A percentile compares a stretch with the other conserved stretches of the same genome.
phyloP scores from a whole-genome alignment of 2,329 filamentous ascomycete genomes.

The Sporothrix brunneoviolacea region DNA sequence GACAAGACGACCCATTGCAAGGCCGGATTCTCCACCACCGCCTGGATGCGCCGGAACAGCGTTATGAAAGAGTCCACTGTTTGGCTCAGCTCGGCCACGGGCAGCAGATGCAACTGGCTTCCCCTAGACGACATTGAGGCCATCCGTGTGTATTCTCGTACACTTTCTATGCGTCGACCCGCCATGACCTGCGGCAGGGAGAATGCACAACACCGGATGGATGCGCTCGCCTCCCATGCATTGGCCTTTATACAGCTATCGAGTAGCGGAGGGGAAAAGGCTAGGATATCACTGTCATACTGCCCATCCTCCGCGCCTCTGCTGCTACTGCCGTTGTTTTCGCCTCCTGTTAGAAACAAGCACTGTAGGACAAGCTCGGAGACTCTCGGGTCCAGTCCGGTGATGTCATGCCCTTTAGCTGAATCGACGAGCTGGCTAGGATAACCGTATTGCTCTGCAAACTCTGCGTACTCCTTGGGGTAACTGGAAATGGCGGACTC shows the following conservation, averaged over 20 bases:
- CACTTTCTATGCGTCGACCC: constrained; percentile 13
- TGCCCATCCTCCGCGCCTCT: neutral
- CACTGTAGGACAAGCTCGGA: constrained; percentile 24
- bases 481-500: constrained; percentile 10
- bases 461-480: constrained; percentile 22
- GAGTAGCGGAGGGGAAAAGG: constrained; percentile 36
- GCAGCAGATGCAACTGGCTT: constrained; percentile 25
- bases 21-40: constrained; percentile 9
- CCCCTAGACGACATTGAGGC: constrained; percentile 27
- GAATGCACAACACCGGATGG: constrained; percentile 32
- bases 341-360: constrained; percentile 1
- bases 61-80: constrained; percentile 22
- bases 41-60: constrained; percentile 21
- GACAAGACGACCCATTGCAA: constrained; percentile 31
- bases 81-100: constrained; percentile 16
- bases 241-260: constrained; percentile 32
- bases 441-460: constrained; percentile 21
- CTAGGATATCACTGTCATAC: constrained; percentile 27
- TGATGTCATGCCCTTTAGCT: neutral
- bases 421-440: neutral
- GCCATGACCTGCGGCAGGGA: constrained; percentile 24
- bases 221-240: constrained; percentile 33
- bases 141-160: constrained; percentile 35
- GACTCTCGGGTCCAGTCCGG: constrained; percentile 24
- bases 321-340: neutral